These are phyloP conservation scores for Tilletia indica DNA, from an alignment of 1,284 basidiomycete species.

Conservation along the genomic window DNA sequence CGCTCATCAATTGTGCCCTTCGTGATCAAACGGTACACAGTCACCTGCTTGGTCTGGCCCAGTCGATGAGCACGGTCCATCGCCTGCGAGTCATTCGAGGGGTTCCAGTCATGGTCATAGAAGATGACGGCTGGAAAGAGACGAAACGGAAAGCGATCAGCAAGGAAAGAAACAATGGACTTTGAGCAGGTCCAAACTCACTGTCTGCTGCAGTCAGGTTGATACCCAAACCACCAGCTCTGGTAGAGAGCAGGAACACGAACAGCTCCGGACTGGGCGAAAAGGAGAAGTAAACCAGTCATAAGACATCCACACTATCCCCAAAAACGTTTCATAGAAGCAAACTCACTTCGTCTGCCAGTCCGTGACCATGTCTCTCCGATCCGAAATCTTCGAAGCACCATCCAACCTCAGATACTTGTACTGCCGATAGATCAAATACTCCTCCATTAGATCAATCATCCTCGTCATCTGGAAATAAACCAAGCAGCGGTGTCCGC, in stretches of 20 bases:
- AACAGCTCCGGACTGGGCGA: constrained; percentile 80
- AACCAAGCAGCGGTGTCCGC: constrained; percentile 88
- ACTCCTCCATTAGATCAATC: constrained; percentile 99
- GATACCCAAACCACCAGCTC: constrained; percentile 96
- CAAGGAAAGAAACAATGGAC: background rate
- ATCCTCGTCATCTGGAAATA: constrained; percentile 99
- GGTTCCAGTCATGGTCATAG: constrained; percentile 99
- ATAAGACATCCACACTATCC: background rate
- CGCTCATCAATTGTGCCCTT: constrained; percentile 98
- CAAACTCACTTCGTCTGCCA: constrained; percentile 88
- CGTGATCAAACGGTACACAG: constrained; percentile 94
- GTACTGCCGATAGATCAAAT: constrained; percentile 94
- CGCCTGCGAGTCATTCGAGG: constrained; percentile 87
- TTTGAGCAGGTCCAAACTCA: background rate
- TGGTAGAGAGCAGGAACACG: constrained; percentile 90
- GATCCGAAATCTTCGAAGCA: constrained; percentile 88
- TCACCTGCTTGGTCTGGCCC: constrained; percentile 97
- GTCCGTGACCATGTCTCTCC: constrained; percentile 98
- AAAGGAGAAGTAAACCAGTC: background rate
- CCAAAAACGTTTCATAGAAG: background rate
- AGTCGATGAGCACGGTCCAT: constrained; percentile 99
- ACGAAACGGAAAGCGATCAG: background rate
- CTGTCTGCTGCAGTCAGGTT: constrained; percentile 83
- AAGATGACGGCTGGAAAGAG: constrained; percentile 76
- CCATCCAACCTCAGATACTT: constrained; percentile 96